Conservation (phyloP, 2,329 filamentous ascomycete species). For the Coniella vitis region DNA sequence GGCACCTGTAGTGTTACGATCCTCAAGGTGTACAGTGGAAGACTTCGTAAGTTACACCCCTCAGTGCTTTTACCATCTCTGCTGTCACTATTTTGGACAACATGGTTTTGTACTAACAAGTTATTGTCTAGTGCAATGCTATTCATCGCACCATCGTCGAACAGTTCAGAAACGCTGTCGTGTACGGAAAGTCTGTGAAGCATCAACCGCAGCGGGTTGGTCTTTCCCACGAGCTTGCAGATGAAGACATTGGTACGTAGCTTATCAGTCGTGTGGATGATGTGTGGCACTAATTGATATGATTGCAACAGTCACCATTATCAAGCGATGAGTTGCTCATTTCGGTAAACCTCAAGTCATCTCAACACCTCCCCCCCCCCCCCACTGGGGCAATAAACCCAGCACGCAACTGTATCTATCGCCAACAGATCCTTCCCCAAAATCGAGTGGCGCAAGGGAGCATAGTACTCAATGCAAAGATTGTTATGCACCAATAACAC, state of each 20-base stretch:
- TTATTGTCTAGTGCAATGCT: constrained; percentile 70
- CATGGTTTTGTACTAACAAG: constrained; percentile 22
- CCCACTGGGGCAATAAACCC: no score
- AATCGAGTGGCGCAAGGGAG: no score
- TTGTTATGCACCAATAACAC: no score
- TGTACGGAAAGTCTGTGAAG: constrained; percentile 97
- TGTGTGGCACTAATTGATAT: constrained; percentile 21
- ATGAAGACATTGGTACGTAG: constrained; percentile 89
- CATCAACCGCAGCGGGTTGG: constrained; percentile 97
- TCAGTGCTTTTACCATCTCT: not conserved
- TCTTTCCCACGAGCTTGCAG: constrained; percentile 80
- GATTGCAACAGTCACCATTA: constrained; percentile 48
- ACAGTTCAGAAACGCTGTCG: constrained; percentile 89
- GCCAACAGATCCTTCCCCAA: no score
- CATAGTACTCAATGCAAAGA: no score
- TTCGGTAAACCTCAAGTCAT: not conserved
- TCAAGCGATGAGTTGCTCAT: constrained; percentile 52
- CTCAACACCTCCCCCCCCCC: no score
- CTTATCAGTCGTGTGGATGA: constrained; percentile 4
- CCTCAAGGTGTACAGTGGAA: constrained; percentile 80
- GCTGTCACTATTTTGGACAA: not conserved
- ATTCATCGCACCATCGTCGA: constrained; percentile 96
- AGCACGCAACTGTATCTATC: no score
- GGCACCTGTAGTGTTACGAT: constrained; percentile 80
- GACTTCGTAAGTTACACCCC: constrained; percentile 71